A percentile compares a stretch with the other conserved stretches of the same genome.
phyloP scores from a whole-genome alignment of 495 filamentous ascomycete species.

The Neurospora tetraspora region DNA sequence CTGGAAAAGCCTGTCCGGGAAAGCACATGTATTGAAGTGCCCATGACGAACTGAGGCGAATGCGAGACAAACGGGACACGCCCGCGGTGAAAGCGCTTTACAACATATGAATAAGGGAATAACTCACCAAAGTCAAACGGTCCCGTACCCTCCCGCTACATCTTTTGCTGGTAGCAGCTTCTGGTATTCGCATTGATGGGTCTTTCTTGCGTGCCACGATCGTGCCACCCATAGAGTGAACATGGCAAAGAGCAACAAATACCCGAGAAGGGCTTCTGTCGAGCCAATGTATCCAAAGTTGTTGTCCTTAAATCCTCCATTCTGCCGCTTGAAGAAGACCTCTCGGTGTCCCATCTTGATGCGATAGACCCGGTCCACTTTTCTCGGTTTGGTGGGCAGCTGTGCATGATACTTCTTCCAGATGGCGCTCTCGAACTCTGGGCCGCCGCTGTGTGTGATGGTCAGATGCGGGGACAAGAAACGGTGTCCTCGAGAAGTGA shows the following conservation, averaged over 20 bases:
- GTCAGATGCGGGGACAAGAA: constrained; percentile 78
- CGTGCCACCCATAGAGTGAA: neutral
- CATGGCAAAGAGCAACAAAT: neutral
- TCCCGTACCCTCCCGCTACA: neutral
- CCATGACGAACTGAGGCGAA: too few species aligned
- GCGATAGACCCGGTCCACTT: constrained; percentile 8
- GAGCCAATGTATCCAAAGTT: neutral
- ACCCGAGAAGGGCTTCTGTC: neutral
- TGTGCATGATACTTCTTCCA: constrained; percentile 56
- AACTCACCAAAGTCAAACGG: neutral
- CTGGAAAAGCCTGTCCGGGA: too few species aligned
- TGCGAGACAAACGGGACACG: too few species aligned
- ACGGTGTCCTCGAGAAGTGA: constrained; percentile 61
- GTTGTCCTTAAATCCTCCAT: constrained; percentile 22
- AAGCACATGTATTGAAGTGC: too few species aligned
- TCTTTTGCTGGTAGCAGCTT: neutral
- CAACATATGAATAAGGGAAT: too few species aligned
- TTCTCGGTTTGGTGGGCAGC: neutral
- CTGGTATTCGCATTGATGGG: neutral
- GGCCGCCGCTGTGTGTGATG: constrained; percentile 77
- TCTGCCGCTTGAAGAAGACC: constrained; percentile 26
- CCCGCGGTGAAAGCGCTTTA: too few species aligned
- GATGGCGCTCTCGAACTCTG: constrained; percentile 68
- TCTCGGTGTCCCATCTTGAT: constrained; percentile 26
- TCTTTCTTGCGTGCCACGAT: neutral